These are phyloP conservation scores for Apiospora hydei DNA, from an alignment of 2,329 filamentous ascomycete genomes.

Conservation along the genomic window DNA sequence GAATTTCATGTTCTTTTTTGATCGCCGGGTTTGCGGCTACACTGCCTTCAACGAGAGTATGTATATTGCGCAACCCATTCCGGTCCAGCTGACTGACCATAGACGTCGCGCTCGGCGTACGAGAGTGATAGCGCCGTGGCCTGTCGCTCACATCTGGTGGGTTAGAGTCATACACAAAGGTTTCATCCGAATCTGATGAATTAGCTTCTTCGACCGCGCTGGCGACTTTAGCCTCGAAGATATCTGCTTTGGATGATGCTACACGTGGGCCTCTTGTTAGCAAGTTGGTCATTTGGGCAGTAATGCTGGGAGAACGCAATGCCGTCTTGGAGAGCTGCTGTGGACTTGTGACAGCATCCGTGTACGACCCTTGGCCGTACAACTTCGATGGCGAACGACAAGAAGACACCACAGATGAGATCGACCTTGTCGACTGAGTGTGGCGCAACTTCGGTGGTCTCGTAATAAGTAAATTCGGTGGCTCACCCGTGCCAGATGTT, in stretches of 20 bases:
- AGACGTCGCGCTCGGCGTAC: constrained; percentile 93
- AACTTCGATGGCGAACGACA: constrained; percentile 45
- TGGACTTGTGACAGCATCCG: constrained; percentile 39
- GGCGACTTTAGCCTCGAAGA: constrained; percentile 96
- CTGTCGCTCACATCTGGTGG: constrained; percentile 73
- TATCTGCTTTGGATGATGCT: constrained; percentile 95
- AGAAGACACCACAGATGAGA: constrained; percentile 39
- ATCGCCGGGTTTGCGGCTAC: constrained; percentile 57
- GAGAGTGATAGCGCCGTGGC: constrained; percentile 84
- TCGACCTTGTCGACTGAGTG: constrained; percentile 49
- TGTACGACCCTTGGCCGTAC: constrained; percentile 44
- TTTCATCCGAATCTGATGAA: constrained; percentile 97
- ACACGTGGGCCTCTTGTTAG: constrained; percentile 53
- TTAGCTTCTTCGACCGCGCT: constrained; percentile 95
- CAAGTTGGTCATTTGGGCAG: constrained; percentile 50
- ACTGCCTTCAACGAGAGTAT: constrained; percentile 69
- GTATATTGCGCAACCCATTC: constrained; percentile 67
- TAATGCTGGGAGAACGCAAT: constrained; percentile 42
- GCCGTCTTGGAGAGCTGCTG: constrained; percentile 31
- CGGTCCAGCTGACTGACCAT: constrained; percentile 75
- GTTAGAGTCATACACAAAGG: constrained; percentile 98
- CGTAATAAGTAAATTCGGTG: constrained; percentile 37
- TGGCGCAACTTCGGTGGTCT: constrained; percentile 45
- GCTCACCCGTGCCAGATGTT: constrained; percentile 75
- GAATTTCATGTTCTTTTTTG: constrained; percentile 98